Evolutionary conservation across 164 flowering plant genomes (phyloP), one percentile per base, ranked within the genome.

Genomic region (Annona squamosa): DNA sequence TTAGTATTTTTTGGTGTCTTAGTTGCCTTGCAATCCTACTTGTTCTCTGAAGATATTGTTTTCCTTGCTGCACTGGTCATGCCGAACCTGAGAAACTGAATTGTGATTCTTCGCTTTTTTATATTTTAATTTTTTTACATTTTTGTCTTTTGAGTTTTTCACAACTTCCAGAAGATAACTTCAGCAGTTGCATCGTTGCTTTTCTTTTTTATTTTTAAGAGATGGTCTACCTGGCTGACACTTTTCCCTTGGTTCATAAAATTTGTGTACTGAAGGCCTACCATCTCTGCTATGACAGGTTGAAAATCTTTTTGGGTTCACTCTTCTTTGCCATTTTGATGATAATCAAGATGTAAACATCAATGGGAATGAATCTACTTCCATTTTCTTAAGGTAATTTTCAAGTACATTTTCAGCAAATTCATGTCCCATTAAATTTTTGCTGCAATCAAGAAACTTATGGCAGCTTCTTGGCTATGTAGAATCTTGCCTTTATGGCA

Each of bases 291-390:
- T 43, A 26, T 78, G 74, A 77, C 85, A 90, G 95, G 91, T 90
- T 67, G 89, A 87, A 75, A 90, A 90, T 78, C 77, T 71, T 57
- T 68, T 87, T 42, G 85, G 89, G 41, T 66, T 86, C 61, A 78
- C 71, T 69, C 83, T 86, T 79, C 77, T 81, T 56, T 90, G 89
- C 71, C 81, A 77, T 52, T 83, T 84, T 71, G 73, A 78, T 73
- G 78, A 83, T 46, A 71, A 85, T 69, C 87, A 85, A 73, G 80
- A 77, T 72, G 73, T 79, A 48, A 76, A 78, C 65, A 72, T 90
- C 47, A 79, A 85, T n/a, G 79, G 84, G 70, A 81, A 76, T 57
- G 91, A 86, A 63, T 83, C 84, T 79, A 78, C 87, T 72, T 84
- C 86, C 66, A 64, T 90, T 63, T 80, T 79, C 72, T 67, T 87